Evolutionary conservation across 768 basidiomycete genomes (phyloP).

Genomic region (Trametes meyenii): DNA sequence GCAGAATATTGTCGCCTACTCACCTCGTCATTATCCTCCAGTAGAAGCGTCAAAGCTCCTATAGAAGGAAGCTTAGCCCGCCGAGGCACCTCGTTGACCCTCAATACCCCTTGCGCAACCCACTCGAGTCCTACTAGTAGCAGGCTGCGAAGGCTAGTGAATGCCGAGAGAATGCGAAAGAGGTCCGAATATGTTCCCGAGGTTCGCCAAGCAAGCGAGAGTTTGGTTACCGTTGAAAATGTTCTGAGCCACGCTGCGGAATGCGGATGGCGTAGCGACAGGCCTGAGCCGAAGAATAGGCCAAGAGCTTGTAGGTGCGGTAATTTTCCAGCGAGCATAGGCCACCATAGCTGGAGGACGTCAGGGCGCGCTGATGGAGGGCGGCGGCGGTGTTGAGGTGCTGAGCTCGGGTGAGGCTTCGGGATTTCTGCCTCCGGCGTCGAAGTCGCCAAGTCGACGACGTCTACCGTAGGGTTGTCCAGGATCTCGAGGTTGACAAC

Average conservation of each 20-base stretch:
- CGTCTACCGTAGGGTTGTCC: not conserved
- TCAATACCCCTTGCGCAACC: too few species aligned
- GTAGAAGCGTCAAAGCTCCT: too few species aligned
- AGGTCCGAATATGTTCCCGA: not conserved
- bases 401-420: not conserved
- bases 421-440: not conserved
- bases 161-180: not conserved
- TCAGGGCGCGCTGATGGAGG: too few species aligned
- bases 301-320: not conserved
- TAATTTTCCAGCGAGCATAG: not conserved
- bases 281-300: not conserved
- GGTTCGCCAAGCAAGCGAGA: not conserved
- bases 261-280: not conserved
- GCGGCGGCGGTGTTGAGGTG: too few species aligned
- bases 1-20: too few species aligned
- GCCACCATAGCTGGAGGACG: not conserved
- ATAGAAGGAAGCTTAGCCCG: too few species aligned
- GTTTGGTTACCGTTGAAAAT: not conserved
- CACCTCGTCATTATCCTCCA: too few species aligned
- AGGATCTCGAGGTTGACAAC: not conserved
- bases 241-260: not conserved
- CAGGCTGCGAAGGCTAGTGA: not conserved
- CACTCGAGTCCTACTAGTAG: too few species aligned
- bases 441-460: too few species aligned
- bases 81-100: too few species aligned